Conservation (phyloP, 371 early-diverging fungal species). For the Actinomortierella ambigua region DNA sequence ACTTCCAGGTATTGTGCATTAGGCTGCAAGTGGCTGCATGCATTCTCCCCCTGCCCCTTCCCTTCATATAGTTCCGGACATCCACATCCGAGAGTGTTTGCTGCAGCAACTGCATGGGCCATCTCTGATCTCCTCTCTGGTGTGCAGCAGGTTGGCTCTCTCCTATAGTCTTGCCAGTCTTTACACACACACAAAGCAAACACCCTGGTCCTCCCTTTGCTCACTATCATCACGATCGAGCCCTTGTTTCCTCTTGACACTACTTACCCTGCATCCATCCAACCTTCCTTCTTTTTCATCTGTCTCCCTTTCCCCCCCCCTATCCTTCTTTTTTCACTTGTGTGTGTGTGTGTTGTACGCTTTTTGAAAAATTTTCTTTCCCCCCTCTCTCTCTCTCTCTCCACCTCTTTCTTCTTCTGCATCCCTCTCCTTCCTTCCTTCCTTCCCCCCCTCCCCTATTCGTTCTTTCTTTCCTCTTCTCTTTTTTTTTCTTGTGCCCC, state of each 20-base stretch:
- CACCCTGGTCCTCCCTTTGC: no score
- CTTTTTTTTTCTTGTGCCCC: background rate
- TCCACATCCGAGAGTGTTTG: background rate
- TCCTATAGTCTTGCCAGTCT: background rate
- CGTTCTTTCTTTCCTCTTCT: constrained; percentile 2
- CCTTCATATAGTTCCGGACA: background rate
- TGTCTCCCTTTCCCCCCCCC: background rate
- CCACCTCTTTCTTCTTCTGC: background rate
- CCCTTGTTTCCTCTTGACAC: no score
- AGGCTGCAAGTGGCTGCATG: background rate
- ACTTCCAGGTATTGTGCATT: background rate
- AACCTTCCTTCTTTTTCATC: background rate
- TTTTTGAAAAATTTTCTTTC: background rate
- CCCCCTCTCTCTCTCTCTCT: background rate
- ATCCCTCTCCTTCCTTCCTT: no score
- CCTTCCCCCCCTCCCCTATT: constrained; percentile 1
- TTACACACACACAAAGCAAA: background rate
- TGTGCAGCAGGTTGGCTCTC: background rate
- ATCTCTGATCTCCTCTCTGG: background rate
- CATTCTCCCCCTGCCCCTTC: background rate
- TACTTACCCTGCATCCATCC: background rate
- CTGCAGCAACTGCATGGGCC: no score
- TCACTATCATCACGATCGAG: background rate
- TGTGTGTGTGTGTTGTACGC: background rate
- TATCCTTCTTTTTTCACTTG: constrained; percentile 1